Conservation (phyloP, 2,329 filamentous ascomycete species). For the Tricladium varicosporioides region DNA sequence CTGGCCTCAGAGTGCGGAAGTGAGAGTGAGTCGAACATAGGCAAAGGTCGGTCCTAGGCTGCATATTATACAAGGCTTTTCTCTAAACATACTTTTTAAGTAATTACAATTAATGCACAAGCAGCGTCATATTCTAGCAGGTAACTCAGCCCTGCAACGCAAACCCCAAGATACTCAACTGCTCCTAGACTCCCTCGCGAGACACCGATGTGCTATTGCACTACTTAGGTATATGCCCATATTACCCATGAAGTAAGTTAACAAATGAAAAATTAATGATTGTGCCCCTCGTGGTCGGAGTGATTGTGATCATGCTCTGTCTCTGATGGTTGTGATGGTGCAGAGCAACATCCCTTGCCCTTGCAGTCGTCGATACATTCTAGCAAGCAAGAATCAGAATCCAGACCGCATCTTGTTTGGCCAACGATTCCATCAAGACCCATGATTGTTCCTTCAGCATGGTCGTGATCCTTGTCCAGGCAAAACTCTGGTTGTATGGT, state of each 20-base stretch:
- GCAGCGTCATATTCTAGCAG: not conserved
- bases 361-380: conserved; percentile 36
- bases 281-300: conserved; percentile 31
- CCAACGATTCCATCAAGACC: conserved; percentile 29
- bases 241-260: too few relatives aligned
- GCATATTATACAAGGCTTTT: not conserved
- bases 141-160: not conserved
- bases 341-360: conserved; percentile 33
- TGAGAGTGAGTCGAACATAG: too few relatives aligned
- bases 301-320: conserved; percentile 28
- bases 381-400: conserved; percentile 32
- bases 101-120: not conserved
- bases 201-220: not conserved
- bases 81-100: not conserved
- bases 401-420: conserved; percentile 25
- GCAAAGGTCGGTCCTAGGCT: too few relatives aligned
- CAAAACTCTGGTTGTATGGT: conserved; percentile 95
- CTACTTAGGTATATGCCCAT: not conserved
- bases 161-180: not conserved
- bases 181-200: not conserved
- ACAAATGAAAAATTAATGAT: conserved; percentile 27
- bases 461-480: conserved; percentile 43
- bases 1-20: too few relatives aligned
- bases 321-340: conserved; percentile 14
- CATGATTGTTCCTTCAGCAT: conserved; percentile 19